Evolutionary conservation across 345 rosid genomes (phyloP), one percentile per base, ranked within the genome.

Genomic region (Geranium brycei): DNA sequence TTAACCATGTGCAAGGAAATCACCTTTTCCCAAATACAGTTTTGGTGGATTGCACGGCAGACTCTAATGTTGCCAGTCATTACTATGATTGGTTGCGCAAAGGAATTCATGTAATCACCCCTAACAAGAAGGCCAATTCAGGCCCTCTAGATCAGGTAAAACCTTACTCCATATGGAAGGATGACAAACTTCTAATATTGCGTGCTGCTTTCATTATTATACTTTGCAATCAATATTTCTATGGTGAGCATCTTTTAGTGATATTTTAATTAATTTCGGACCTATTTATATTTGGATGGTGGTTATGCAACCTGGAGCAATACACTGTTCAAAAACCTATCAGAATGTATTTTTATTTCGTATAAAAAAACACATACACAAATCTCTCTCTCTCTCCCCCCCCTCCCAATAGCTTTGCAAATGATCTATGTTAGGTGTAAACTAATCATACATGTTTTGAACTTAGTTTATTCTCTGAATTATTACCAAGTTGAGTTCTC

Each of bases 11-110:
- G 62, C 89, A 79, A 68, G 96, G 91, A 70, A 95, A 91, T 74
- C 92, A 87, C 77, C 88, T 85, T 73, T 79, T 95, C 71, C 99
- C 97, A 63, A 95, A 91, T 77, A 85, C 92, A 17, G 97, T 83
- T 59, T 62, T 95, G 66, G 99, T 95, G 67, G 99, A 95, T 72
- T 95, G 99, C 75, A 91, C 99, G n/a, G 96, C 99, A 55, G 97
- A 95, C 64, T 78, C 99, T 61, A 66, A 10, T 64, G 72, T 95
- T 64, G 97, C 96, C 7, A 80, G 85, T 75, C 68, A 66, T 84
- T 95, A 95, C 76, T 74, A 82, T 73, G 81, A 83, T 67, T 95
- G 99, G 99, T 72, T 95, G 75, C 76, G 84, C 14, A 84, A 71
- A 76, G 99, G 99, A 72, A 88, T 91, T 76, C 97, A 95, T 66